Percentiles rank a stretch among this genome's conserved stretches.
Conservation (phyloP, 192 early-diverging fungal genomes). For the Backusella morwellensis region DNA sequence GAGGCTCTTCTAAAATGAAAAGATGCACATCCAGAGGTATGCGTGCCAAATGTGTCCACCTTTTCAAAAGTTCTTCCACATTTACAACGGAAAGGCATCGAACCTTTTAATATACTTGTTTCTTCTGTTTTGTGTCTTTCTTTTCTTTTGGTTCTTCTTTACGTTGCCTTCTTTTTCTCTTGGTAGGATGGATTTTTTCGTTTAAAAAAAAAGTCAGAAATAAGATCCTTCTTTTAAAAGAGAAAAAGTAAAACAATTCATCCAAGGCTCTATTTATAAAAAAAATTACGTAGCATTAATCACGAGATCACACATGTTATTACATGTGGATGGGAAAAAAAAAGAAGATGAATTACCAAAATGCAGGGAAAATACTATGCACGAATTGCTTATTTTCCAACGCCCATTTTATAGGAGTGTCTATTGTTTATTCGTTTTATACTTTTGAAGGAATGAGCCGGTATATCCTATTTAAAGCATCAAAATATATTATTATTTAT, state of each 20-base stretch:
- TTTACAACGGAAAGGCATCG: constrained; percentile 44
- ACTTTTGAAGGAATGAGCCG: not conserved
- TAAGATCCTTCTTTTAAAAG: not conserved
- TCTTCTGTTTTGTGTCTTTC: not conserved
- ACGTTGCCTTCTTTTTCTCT: not conserved
- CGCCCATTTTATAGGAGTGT: not conserved
- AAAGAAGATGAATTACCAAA: not conserved
- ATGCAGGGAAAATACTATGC: not conserved
- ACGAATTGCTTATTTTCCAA: not conserved
- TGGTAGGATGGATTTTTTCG: not conserved
- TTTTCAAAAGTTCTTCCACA: constrained; percentile 44
- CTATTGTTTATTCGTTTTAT: not conserved
- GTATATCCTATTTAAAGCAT: not conserved
- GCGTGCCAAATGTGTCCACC: constrained; percentile 33
- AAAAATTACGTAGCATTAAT: not conserved
- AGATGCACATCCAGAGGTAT: constrained; percentile 38
- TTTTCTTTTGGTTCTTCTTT: not conserved
- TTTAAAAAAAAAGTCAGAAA: not conserved
- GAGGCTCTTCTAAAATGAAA: constrained; percentile 33
- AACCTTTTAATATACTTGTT: not conserved
- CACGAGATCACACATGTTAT: not conserved
- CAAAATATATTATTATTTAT: not conserved
- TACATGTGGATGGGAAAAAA: constrained; percentile 4
- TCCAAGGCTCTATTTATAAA: not conserved
- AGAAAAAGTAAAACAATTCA: not conserved